These are phyloP conservation scores for Microthlaspi erraticum DNA, from an alignment of 345 rosid genomes.

Conservation along the genomic window DNA sequence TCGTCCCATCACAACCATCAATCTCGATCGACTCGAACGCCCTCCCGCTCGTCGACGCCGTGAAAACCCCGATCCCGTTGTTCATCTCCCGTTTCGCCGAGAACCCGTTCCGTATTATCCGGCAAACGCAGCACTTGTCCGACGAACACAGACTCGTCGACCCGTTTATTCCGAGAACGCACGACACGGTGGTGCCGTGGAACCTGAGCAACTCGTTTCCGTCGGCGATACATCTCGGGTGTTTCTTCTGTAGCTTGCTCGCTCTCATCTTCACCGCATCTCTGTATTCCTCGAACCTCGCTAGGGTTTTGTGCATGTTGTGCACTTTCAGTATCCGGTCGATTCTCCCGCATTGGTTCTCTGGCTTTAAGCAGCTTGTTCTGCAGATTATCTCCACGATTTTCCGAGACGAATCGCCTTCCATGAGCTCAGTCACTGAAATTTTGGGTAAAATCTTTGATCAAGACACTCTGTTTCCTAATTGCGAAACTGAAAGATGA, in stretches of 20 bases:
- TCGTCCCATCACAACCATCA: constrained; percentile 47
- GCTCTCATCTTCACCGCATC: constrained; percentile 84
- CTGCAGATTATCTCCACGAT: constrained; percentile 95
- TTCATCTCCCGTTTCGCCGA: constrained; percentile 79
- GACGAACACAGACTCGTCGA: constrained; percentile 76
- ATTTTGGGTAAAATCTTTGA: neutral
- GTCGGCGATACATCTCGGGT: constrained; percentile 91
- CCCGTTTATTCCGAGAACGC: constrained; percentile 78
- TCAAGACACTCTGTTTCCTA: neutral
- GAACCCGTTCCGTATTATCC: constrained; percentile 81
- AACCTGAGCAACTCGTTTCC: constrained; percentile 95
- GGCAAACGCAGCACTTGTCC: constrained; percentile 76
- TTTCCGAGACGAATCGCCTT: constrained; percentile 94
- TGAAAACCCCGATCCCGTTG: constrained; percentile 84
- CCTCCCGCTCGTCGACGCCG: constrained; percentile 92
- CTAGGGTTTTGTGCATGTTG: constrained; percentile 89
- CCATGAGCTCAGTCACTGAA: constrained; percentile 90
- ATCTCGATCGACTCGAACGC: constrained; percentile 70
- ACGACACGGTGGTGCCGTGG: constrained; percentile 80
- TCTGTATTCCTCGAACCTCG: constrained; percentile 89
- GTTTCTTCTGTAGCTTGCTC: constrained; percentile 89
- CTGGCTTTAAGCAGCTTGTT: constrained; percentile 80
- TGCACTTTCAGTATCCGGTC: constrained; percentile 92
- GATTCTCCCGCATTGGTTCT: constrained; percentile 72
- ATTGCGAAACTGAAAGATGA: neutral